Conservation (phyloP, 2,329 filamentous ascomycete genomes). For the Teratosphaeria gauchensis region DNA sequence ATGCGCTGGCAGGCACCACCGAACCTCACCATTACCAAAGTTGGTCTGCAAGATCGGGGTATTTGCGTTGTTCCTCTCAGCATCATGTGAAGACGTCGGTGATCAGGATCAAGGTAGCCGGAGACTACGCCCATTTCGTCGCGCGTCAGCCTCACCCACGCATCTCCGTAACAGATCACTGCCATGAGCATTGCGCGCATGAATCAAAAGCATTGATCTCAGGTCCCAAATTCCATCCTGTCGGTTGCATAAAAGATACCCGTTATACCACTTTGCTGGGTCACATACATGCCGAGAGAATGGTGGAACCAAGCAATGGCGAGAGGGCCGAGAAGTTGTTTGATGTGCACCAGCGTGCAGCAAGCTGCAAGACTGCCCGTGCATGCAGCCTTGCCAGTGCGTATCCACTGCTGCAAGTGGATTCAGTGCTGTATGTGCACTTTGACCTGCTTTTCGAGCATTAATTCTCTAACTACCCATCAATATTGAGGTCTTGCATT, state of each 20-base stretch:
- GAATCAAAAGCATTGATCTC: neutral
- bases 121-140: neutral
- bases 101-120: neutral
- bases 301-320: no score
- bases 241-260: neutral
- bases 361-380: neutral
- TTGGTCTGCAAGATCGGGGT: neutral
- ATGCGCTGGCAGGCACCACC: neutral
- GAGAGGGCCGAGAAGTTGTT: neutral
- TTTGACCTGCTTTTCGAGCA: no score
- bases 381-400: neutral
- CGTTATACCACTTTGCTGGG: no score
- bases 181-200: neutral
- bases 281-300: no score
- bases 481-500: neutral
- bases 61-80: neutral
- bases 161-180: neutral
- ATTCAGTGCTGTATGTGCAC: neutral
- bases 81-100: neutral
- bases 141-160: neutral
- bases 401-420: neutral
- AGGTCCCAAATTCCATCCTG: neutral
- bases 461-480: neutral
- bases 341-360: neutral
- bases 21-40: neutral